Percentiles rank a stretch among this genome's conserved stretches.
Evolutionary conservation across 164 flowering plant species (phyloP).

Genomic region (Annona squamosa): DNA sequence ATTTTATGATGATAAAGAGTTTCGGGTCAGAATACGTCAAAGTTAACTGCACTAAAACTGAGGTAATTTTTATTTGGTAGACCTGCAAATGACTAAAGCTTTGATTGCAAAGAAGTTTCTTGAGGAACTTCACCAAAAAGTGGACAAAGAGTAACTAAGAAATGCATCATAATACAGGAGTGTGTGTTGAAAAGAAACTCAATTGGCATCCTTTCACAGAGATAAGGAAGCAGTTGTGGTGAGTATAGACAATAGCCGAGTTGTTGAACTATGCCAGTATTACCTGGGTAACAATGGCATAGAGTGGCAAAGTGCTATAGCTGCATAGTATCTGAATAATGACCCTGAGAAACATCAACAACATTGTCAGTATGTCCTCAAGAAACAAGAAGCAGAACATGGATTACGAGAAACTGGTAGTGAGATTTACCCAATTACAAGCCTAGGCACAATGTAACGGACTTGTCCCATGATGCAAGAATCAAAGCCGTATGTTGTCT

Average conservation of each 20-base stretch:
- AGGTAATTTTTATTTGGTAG: too few species aligned
- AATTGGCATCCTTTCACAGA: too few species aligned
- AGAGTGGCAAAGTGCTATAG: slow-evolving; percentile 16
- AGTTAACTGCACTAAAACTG: too few species aligned
- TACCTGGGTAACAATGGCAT: slow-evolving; percentile 22
- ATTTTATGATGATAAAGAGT: not conserved
- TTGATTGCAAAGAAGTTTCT: too few species aligned
- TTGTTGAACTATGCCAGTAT: not conserved
- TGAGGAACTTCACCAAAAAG: too few species aligned
- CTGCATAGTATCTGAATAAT: slow-evolving; percentile 19
- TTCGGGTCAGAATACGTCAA: not conserved
- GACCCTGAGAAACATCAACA: slow-evolving; percentile 4
- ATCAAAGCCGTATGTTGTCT: slow-evolving; percentile 35
- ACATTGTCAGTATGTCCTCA: not conserved
- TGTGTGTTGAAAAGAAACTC: too few species aligned
- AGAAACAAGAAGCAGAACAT: not conserved
- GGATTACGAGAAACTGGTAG: not conserved
- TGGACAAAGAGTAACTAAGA: too few species aligned
- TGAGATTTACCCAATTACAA: slow-evolving; percentile 49
- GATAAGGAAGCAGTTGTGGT: too few species aligned
- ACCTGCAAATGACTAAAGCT: too few species aligned
- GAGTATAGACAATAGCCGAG: too few species aligned
- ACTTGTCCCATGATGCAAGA: slow-evolving; percentile 90
- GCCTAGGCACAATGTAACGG: slow-evolving; percentile 59
- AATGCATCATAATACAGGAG: too few species aligned